A percentile compares a stretch with the other conserved stretches of the same genome.
phyloP scores from a whole-genome alignment of 352 stramenopile species.

The Plasmopara muralis region DNA sequence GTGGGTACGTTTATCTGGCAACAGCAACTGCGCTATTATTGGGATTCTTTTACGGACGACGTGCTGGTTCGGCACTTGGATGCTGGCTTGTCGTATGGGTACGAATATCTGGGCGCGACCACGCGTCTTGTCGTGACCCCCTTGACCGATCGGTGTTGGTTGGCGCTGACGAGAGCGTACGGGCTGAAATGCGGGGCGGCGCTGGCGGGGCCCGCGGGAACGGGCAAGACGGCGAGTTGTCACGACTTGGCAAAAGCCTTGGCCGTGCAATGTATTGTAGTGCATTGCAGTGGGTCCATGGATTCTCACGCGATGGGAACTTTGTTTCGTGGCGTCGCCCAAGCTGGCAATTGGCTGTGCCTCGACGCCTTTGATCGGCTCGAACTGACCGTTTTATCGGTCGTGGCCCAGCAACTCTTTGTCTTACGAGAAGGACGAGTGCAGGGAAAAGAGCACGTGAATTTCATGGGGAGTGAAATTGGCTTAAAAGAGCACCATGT shows the following conservation, averaged over 20 bases:
- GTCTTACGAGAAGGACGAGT: conserved; percentile 71
- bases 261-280: conserved; percentile 92
- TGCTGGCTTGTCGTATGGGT: conserved; percentile 88
- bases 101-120: conserved; percentile 93
- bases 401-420: conserved; percentile 89
- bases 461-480: conserved; percentile 96
- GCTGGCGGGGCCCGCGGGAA: conserved; percentile 91
- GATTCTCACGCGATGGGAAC: conserved; percentile 98
- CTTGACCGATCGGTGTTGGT: conserved; percentile 93
- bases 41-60: conserved; percentile 84
- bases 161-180: conserved; percentile 93
- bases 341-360: conserved; percentile 86
- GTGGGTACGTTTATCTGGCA: conserved; percentile 92
- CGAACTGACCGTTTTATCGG: conserved; percentile 90
- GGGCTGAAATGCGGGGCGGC: conserved; percentile 90
- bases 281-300: conserved; percentile 94
- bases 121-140: conserved; percentile 83
- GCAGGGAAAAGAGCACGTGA: conserved; percentile 86
- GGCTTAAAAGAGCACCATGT: conserved; percentile 94
- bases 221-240: conserved; percentile 94
- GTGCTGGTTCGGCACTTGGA: conserved; percentile 87
- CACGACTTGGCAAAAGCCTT: conserved; percentile 94
- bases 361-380: conserved; percentile 95
- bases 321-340: conserved; percentile 90
- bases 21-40: conserved; percentile 93